Evolutionary conservation across 164 flowering plant genomes (phyloP).

Genomic region (Sextonia rubra): DNA sequence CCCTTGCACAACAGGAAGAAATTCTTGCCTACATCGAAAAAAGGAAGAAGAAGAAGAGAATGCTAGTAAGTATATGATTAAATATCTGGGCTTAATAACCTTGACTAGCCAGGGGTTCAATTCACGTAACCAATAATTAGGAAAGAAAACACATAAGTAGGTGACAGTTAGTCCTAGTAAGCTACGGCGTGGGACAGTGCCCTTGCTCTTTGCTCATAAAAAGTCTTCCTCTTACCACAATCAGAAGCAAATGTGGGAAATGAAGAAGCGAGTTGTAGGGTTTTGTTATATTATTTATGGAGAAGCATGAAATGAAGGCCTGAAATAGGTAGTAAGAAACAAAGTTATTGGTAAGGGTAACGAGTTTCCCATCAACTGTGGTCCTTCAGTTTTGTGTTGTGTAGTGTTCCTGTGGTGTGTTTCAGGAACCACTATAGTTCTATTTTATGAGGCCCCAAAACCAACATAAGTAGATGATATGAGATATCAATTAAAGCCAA

Average conservation of each 20-base stretch:
- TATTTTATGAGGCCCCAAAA: not conserved
- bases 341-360: not conserved
- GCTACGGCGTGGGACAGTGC: no score
- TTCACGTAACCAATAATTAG: not conserved
- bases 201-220: no score
- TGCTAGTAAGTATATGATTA: constrained; percentile 21
- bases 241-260: no score
- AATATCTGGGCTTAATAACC: not conserved
- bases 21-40: constrained; percentile 64
- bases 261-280: no score
- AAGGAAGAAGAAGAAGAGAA: constrained; percentile 72
- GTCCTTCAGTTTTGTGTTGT: not conserved
- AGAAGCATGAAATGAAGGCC: no score
- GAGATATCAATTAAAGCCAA: not conserved
- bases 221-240: no score
- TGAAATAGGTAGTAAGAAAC: not conserved
- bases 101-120: not conserved
- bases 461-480: not conserved
- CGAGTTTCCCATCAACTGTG: not conserved
- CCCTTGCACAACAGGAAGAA: constrained; percentile 49
- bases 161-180: no score
- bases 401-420: not conserved
- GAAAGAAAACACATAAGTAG: no score
- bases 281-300: no score
- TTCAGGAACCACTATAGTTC: not conserved